Conservation (phyloP, 257 asterid genomes). For the Solanum corneliomulleri region DNA sequence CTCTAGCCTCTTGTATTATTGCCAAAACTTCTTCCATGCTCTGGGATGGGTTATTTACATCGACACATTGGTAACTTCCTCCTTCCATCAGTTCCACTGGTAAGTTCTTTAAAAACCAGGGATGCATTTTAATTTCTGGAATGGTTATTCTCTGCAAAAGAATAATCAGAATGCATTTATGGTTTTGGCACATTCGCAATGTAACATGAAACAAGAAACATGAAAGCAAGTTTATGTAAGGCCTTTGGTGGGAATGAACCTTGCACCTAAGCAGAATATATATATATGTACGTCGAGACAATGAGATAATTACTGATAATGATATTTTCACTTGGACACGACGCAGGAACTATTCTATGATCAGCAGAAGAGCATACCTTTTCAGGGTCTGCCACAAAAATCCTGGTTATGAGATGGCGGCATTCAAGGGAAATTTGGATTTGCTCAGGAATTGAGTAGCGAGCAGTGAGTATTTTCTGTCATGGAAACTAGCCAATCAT, state of each 20-base stretch:
- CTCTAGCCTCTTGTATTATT: conserved; percentile 22
- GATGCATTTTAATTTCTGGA: conserved; percentile 25
- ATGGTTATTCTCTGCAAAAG: conserved; percentile 29
- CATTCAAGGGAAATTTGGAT: conserved; percentile 23
- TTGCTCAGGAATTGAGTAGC: conserved; percentile 23
- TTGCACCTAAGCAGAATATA: neutral
- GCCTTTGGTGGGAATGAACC: neutral
- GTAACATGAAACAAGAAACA: neutral
- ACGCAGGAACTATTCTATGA: neutral
- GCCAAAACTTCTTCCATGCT: conserved; percentile 26
- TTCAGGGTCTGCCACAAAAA: conserved; percentile 31
- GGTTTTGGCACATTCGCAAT: neutral
- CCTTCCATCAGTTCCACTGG: conserved; percentile 19
- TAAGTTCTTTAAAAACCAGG: conserved; percentile 30
- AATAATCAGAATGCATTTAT: neutral
- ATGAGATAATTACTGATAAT: neutral
- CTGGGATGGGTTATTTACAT: conserved; percentile 25
- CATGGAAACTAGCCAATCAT: neutral
- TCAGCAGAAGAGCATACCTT: conserved; percentile 6
- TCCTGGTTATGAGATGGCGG: conserved; percentile 19
- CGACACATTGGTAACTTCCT: conserved; percentile 20
- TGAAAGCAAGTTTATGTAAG: neutral
- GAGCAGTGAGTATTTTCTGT: conserved; percentile 28
- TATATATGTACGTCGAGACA: neutral
- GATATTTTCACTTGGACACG: neutral